Base-by-base conservation (phyloP, 495 filamentous ascomycete species). In the Aspergillus taichungensis region DNA sequence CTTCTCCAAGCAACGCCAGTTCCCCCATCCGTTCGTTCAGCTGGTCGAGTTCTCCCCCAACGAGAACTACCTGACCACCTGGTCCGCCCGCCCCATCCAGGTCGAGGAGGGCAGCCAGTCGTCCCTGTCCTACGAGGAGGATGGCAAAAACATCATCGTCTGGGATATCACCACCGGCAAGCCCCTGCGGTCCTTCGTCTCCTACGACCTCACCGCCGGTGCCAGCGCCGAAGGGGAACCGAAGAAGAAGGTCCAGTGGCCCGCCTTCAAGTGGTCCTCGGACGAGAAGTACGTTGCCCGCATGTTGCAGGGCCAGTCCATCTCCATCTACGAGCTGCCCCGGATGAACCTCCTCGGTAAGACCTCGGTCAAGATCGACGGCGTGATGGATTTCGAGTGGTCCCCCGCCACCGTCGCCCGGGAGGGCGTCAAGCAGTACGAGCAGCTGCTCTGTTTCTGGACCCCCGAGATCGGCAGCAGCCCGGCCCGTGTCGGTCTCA, bases 111-210 rank as follows among this genome's bases (percentile, higher is more conserved):
- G 86, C 27, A 78, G 89, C 53, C 84, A 90, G 13, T 52, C 58
- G 6, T 66, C 86, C 3, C 68, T 98, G 30, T 81, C 85, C 6
- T 66, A 85, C 48, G 92, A 96, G 59, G 92, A 98, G 60, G 92
- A 98, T 54, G 92, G 92, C 50, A 96, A 97, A 77, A 94, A 95
- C 75, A 96, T 96, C 59, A 85, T 98, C 56, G 87, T 98, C 56
- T 98, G 92, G 92, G 92, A 98, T 65, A 80, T 97, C 43, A 87
- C 84, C 50, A 88, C 92, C 6, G 79, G 80, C 46, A 94, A 94
- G 58, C 84, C 89, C 28, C 73, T 98, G 30, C 85, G 92, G 30
- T 95, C 90, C 0, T 98, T 98, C 60, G 80, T 85, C 24, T 91
- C 86, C 44, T 75, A 95, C 54, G 92, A 97, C 46, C 60, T 77